These are phyloP conservation scores for Ramalina intermedia DNA, from an alignment of 495 filamentous ascomycete genomes.

Conservation along the genomic window DNA sequence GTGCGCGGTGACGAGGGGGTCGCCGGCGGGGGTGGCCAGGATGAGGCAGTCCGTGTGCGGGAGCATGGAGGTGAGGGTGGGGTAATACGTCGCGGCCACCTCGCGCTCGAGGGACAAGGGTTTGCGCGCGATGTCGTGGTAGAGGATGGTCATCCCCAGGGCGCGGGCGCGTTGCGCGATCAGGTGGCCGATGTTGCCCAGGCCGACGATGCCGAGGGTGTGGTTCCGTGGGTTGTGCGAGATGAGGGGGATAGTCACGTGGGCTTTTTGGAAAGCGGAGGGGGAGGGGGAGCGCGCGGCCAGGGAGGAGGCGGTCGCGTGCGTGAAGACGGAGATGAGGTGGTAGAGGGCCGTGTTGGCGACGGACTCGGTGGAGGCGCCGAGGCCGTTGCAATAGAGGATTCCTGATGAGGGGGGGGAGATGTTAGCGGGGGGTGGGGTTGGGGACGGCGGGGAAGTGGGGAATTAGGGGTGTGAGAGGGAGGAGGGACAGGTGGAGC, in stretches of 20 bases:
- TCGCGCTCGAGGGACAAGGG: conserved; percentile 14
- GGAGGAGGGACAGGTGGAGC: too few species aligned
- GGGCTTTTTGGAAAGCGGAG: conserved; percentile 37
- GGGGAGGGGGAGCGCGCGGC: conserved; percentile 29
- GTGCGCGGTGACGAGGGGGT: conserved; percentile 36
- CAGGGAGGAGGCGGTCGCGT: conserved; percentile 44
- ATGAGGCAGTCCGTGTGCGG: conserved; percentile 47
- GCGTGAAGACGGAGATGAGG: conserved; percentile 50
- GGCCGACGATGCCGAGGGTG: conserved; percentile 47
- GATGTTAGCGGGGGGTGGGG: background rate
- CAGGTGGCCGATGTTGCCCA: conserved; percentile 54
- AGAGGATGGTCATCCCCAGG: conserved; percentile 54
- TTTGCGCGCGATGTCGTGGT: conserved; percentile 52
- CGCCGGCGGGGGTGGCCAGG: conserved; percentile 49
- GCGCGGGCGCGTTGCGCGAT: conserved; percentile 47
- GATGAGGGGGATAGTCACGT: conserved; percentile 37
- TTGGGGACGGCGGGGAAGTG: background rate
- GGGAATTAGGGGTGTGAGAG: background rate
- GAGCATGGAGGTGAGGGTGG: conserved; percentile 37
- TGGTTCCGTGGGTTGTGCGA: conserved; percentile 44
- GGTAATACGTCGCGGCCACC: conserved; percentile 37
- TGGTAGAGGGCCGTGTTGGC: conserved; percentile 50
- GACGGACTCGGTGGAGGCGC: conserved; percentile 54
- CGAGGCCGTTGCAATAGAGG: conserved; percentile 56
- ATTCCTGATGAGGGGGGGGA: conserved; percentile 31